These are phyloP conservation scores for Phytophthora melonis DNA, from an alignment of 352 stramenopile species.

Conservation along the genomic window DNA sequence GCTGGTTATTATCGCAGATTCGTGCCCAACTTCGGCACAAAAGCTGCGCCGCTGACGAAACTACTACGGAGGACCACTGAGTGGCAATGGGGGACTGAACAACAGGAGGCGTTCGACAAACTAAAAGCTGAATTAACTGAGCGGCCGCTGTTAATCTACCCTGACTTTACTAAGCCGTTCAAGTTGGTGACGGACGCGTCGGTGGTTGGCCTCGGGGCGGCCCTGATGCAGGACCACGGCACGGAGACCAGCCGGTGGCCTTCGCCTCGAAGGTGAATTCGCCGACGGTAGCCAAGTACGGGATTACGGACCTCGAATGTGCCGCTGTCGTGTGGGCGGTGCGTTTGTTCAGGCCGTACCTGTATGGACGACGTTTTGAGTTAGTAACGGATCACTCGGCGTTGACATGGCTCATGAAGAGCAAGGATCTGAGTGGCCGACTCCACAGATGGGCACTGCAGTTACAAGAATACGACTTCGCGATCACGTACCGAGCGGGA, in stretches of 20 bases:
- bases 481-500: too few relatives aligned
- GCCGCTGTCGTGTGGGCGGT: too few relatives aligned
- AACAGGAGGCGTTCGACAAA: not conserved
- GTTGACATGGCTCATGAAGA: too few relatives aligned
- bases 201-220: not conserved
- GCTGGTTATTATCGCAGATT: constrained; percentile 40
- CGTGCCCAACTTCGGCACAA: constrained; percentile 22
- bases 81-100: not conserved
- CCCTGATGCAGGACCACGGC: constrained; percentile 4
- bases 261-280: too few relatives aligned
- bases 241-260: too few relatives aligned
- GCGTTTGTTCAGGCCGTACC: too few relatives aligned
- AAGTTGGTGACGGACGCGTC: constrained; percentile 8
- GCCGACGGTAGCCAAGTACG: too few relatives aligned
- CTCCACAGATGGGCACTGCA: too few relatives aligned
- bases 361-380: not conserved
- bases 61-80: not conserved
- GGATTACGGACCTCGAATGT: too few relatives aligned
- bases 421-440: too few relatives aligned
- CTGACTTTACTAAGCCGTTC: not conserved
- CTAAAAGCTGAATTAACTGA: not conserved
- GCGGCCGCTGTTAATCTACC: constrained; percentile 2
- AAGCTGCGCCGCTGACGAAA: not conserved
- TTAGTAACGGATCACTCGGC: too few relatives aligned
- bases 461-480: too few relatives aligned